Base-by-base conservation (phyloP, 371 early-diverging fungal species). In the Synchytrium microbalum region DNA sequence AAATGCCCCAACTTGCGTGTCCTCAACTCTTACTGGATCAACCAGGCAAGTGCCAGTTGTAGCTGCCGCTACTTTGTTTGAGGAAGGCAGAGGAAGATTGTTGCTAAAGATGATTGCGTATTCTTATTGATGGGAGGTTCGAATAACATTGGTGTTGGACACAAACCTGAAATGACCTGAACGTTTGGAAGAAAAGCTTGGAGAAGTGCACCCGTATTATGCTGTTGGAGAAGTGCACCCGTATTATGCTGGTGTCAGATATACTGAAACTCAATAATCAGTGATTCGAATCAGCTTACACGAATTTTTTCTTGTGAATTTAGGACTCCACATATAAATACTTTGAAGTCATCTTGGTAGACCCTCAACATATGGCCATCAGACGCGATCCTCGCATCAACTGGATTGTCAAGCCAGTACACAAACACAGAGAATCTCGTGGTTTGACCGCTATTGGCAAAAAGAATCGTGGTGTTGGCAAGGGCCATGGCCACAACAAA, bases 11-110 rank as follows among this genome's bases (percentile, higher is more conserved):
- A 92, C 85, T 80, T 98, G 71, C 89, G 99, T 68, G 93, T 99
- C 60, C 84, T 99, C 65, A 96, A 94, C 90, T 93, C 93, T 63
- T 99, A 99, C 92, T 96, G 98, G 98, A 89, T 99, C 65, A 95
- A 95, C 91, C 75, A 79, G 69, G n/a, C n/a, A n/a, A n/a, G n/a
- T n/a, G n/a, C 65, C 68, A 54, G 5, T 53, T 57, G 19, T 54
- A n/a, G 32, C 38, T 8, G 14, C n/a, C n/a, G 46, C 10, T 62
- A 16, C n/a, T n/a, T n/a, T n/a, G n/a, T n/a, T n/a, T n/a, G n/a
- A n/a, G n/a, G n/a, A n/a, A n/a, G n/a, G n/a, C n/a, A n/a, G n/a
- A n/a, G n/a, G n/a, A n/a, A n/a, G n/a, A n/a, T n/a, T n/a, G n/a
- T n/a, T n/a, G n/a, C n/a, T 56, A 29, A 26, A 13, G 52, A 51